Evolutionary conservation across 1,284 basidiomycete species (phyloP).

Genomic region (Malassezia pachydermatis): DNA sequence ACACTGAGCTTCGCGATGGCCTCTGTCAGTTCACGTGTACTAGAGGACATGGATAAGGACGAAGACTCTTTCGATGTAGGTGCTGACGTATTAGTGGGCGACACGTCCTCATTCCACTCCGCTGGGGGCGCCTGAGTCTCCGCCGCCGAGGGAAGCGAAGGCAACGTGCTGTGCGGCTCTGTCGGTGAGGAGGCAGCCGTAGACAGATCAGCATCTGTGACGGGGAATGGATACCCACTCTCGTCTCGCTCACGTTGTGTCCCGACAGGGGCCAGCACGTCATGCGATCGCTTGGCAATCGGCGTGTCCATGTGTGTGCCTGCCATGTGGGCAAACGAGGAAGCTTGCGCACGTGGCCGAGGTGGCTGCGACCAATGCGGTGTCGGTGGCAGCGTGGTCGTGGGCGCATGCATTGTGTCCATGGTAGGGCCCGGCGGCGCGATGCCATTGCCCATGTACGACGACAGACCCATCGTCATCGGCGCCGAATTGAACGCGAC

Average conservation of each 20-base stretch:
- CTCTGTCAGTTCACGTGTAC: slow-evolving; percentile 28
- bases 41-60: slow-evolving; percentile 8
- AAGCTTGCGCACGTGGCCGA: slow-evolving; percentile 14
- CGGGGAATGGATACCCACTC: slow-evolving; percentile 33
- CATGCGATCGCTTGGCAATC: too few species aligned
- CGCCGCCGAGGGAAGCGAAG: too few species aligned
- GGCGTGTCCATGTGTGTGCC: background rate
- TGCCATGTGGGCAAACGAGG: background rate
- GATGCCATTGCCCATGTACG: slow-evolving; percentile 24
- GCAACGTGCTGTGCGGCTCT: too few species aligned
- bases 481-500: slow-evolving; percentile 16
- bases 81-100: background rate
- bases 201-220: slow-evolving; percentile 8
- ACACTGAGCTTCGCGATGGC: slow-evolving; percentile 33
- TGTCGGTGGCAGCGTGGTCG: slow-evolving; percentile 23
- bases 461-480: background rate
- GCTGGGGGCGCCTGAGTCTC: too few species aligned
- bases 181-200: too few species aligned
- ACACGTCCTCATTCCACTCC: background rate
- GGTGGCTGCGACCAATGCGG: slow-evolving; percentile 34
- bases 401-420: background rate
- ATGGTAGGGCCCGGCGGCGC: slow-evolving; percentile 26
- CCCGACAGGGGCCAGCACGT: background rate
- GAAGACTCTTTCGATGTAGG: too few species aligned
- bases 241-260: background rate